Evolutionary conservation across 2,329 filamentous ascomycete genomes (phyloP), one percentile per base, ranked within the genome.

Genomic region (Chrysoporthe cubensis): DNA sequence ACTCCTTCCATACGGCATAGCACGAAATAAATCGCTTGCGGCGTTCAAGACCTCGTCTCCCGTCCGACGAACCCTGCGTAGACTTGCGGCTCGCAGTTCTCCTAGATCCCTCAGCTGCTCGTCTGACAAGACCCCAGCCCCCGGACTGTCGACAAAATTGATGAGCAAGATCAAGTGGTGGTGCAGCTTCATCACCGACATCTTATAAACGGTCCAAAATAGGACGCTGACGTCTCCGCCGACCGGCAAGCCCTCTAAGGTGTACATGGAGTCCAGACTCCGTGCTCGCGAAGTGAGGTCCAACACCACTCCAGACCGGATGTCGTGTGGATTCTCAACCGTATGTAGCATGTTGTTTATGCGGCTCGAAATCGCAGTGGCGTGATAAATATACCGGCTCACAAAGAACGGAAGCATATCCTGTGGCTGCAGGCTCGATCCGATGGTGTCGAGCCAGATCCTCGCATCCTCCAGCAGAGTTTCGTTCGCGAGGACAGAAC

Each of bases 11-110:
- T 59, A 8, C 11, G 57, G 34, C 57, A 59, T 59, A 43, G 57
- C 57, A 43, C 43, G 7, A n/a, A 59, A 59, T 3, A 59, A 16
- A 11, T 43, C 40, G 11, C 57, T 40, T 6, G 18, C 57, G n/a
- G 57, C 40, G n/a, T 26, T 59, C 57, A 59, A n/a, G 6, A 59
- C 34, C 57, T 59, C 57, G 18, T 59, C 34, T 59, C 57, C 57
- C 8, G n/a, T 26, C 57, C 37, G 40, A 43, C 57, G 57, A 0
- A 43, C 37, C 40, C 21, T 59, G 57, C 57, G 57, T 18, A 59
- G 40, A 13, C 57, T 59, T 18, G 37, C 34, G 11, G 40, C 57
- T 43, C 57, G 57, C 37, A 42, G 34, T 3, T 21, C 57, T 43
- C n/a, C 18, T 16, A 59, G 37, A 1, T 11, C 4, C 4, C 37